Evolutionary conservation across 83 land plant species (phyloP).

Genomic region (Thuja plicata): DNA sequence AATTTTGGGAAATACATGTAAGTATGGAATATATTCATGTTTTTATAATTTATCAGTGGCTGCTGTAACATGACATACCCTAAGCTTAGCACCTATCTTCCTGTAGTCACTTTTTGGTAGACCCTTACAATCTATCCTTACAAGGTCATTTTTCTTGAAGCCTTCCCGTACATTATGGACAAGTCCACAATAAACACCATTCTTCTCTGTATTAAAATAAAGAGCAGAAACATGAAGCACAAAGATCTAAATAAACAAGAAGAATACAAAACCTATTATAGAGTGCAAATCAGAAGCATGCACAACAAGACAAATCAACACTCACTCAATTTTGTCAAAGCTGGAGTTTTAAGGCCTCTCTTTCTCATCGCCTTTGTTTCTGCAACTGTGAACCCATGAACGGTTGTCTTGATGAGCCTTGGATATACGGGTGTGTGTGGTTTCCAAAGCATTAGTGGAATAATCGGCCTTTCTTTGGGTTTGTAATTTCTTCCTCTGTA

Average conservation of each 20-base stretch:
- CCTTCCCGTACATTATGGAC: slow-evolving; percentile 80
- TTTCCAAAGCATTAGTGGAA: slow-evolving; percentile 90
- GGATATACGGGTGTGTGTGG: slow-evolving; percentile 85
- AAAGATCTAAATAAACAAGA: not conserved
- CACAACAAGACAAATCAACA: not conserved
- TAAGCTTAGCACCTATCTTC: slow-evolving; percentile 76
- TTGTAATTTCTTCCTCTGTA: slow-evolving; percentile 83
- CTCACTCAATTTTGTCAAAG: slow-evolving; percentile 68
- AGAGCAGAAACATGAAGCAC: not conserved
- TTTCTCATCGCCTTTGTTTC: slow-evolving; percentile 78
- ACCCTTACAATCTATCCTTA: slow-evolving; percentile 78
- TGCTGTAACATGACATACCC: slow-evolving; percentile 43
- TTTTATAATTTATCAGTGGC: not conserved
- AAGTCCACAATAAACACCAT: slow-evolving; percentile 76
- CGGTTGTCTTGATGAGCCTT: slow-evolving; percentile 62
- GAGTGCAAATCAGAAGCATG: not conserved
- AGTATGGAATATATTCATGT: not conserved
- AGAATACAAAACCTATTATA: not conserved
- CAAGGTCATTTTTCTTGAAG: slow-evolving; percentile 62
- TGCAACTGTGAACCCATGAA: slow-evolving; percentile 70
- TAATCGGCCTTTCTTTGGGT: slow-evolving; percentile 63
- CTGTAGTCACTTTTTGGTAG: slow-evolving; percentile 75
- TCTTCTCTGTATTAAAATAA: slow-evolving; percentile 61
- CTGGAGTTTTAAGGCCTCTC: slow-evolving; percentile 60
- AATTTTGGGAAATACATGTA: not conserved